Evolutionary conservation across 2,329 filamentous ascomycete genomes (phyloP), one percentile per base, ranked within the genome.

Genomic region (Podosphaera xanthii): DNA sequence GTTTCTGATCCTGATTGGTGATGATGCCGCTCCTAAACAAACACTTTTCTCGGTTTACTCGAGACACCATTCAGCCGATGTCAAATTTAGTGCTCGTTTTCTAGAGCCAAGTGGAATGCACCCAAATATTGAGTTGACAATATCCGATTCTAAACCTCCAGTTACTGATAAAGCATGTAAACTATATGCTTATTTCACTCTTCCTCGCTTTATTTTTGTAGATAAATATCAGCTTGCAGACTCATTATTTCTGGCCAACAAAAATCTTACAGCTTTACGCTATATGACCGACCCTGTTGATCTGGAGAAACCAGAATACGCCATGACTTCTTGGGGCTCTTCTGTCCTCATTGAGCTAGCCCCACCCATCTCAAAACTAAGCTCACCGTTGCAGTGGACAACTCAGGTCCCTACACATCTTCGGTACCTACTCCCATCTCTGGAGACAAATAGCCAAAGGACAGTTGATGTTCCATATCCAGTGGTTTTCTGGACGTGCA

Each of bases 401-500:
- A 79, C 78, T 9, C 78, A 83, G 60, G 78, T 97, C 42, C 90
- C 91, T 0, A 76, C 94, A 12, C 91, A 97, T 68, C 76, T 95
- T 2, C 84, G 91, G 38, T 97, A 96, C 69, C 76, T 94, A 3
- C 72, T 75, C 4, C 86, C 86, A 0, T 75, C 76, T 0, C 63
- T 61, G 31, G 61, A 60, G 2, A 69, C 70, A 50, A 75, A 75
- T 2, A 82, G 82, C 2, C 74, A 79, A 62, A 69, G 72, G 2
- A 64, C 74, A 3, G 70, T 82, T 0, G 72, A 80, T n/a, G 70
- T 92, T 0, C 86, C 91, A 0, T 90, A 85, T 73, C 91, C 91
- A 0, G 78, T 80, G 0, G 78, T 96, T 0, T 96, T 96, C 73
- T 96, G 90, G 90, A 88, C 89, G 0, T 97, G 91, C 67, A 75